Base-by-base conservation (phyloP, 2,329 filamentous ascomycete species). In the Colletotrichum sp. region DNA sequence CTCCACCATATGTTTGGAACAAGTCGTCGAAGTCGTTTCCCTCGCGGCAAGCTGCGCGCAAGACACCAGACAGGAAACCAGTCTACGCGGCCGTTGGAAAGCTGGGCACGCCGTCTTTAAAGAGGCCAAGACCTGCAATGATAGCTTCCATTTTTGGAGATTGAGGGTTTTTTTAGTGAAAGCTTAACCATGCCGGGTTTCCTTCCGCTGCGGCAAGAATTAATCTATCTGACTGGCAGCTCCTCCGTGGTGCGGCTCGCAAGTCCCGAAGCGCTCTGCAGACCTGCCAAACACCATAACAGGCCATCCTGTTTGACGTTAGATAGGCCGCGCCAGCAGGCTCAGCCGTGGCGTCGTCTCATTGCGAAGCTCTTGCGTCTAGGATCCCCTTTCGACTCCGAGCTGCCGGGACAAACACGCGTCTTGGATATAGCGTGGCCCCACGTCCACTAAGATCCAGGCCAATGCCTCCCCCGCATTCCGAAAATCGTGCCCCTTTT, bases 391-490 rank as follows among this genome's bases (percentile, higher is more conserved):
- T 18, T 32, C 30, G 22, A 61, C 36, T 32, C 73, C 64, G 34
- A 56, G 56, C 25, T 58, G 70, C 73, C 64, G 70, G 73, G 64
- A 72, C 62, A 18, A 65, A 64, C 27, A 73, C 56, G 70, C 64
- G 73, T 75, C 58, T 75, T 73, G 58, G 27, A 75, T 65, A 72
- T 60, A 75, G 70, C 73, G 56, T 56, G 13, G 73, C 16, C 64
- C 70, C 70, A 60, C 43, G 32, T 12, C 56, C 5, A 22, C 56
- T 61, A 62, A 16, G 60, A 25, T 36, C 68, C 28, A 71, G 52
- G 18, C 52, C 52, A 25, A 27, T 64, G 32, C 43, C 43, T 34
- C 32, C 69, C 73, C 73, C 73, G 69, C 73, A 68, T 75, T 61
- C 55, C 60, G 55, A 62, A 34, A 68, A 13, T 34, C 18, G 28